phyloP scores from a whole-genome alignment of 306 rosid species.

The Benincasa hispida region DNA sequence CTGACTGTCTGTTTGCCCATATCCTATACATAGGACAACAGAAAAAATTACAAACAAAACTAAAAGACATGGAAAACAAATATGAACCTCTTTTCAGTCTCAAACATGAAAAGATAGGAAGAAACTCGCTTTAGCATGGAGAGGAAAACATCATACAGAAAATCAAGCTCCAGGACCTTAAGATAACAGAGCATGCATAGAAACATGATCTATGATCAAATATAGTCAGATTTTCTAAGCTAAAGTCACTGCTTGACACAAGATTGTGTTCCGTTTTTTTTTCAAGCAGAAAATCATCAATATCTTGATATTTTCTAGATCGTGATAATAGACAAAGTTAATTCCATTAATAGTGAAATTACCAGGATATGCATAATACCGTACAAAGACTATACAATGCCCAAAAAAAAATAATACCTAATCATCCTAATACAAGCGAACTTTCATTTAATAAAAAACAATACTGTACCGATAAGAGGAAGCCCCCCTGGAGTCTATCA shows the following conservation, averaged over 20 bases:
- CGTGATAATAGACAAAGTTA: neutral
- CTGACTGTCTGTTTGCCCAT: conserved; percentile 99
- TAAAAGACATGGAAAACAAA: neutral
- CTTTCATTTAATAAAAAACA: neutral
- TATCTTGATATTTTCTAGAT: neutral
- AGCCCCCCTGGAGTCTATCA: neutral
- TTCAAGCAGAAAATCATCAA: neutral
- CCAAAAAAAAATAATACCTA: neutral
- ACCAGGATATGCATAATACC: neutral
- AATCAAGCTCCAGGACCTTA: neutral
- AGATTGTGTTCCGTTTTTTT: neutral
- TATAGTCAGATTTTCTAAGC: neutral
- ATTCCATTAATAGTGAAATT: neutral
- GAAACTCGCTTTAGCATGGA: neutral
- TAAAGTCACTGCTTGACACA: neutral
- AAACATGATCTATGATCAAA: neutral
- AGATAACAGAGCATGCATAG: neutral
- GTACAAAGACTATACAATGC: neutral
- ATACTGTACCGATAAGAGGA: neutral
- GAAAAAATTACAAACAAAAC: neutral
- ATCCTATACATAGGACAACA: conserved; percentile 39
- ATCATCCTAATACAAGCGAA: neutral
- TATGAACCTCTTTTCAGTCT: neutral
- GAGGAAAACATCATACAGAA: neutral
- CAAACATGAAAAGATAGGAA: neutral